These are phyloP conservation scores for Begonia masoniana DNA, from an alignment of 306 rosid species.

Conservation along the genomic window DNA sequence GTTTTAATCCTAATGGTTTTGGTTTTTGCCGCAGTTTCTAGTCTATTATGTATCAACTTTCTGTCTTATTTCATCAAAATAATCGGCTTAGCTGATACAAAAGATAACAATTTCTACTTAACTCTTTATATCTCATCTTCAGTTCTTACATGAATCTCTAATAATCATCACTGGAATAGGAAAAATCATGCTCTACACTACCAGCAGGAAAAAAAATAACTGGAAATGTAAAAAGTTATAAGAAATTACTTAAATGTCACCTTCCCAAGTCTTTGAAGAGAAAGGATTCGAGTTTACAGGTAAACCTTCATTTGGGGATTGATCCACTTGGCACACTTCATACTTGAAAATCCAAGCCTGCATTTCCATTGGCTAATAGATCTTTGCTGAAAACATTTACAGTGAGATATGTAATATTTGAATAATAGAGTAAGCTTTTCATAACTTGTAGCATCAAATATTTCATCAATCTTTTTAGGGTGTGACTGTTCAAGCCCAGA, in stretches of 20 bases:
- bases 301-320: constrained; percentile 62
- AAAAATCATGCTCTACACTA: constrained; percentile 65
- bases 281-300: constrained; percentile 74
- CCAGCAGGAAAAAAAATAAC: constrained; percentile 32
- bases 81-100: no score
- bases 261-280: constrained; percentile 44
- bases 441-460: no score
- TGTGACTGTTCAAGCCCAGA: no score
- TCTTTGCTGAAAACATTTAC: no score
- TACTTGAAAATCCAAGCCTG: constrained; percentile 89
- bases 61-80: no score
- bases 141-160: constrained; percentile 46
- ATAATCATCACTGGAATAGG: constrained; percentile 25
- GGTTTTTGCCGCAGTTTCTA: no score
- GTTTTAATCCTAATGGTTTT: no score
- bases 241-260: constrained; percentile 41
- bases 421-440: no score
- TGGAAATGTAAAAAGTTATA: constrained; percentile 26
- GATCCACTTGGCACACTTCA: constrained; percentile 93
- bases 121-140: constrained; percentile 39
- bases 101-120: constrained; percentile 22
- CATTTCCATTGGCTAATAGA: constrained; percentile 11
- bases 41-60: no score
- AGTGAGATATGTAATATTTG: no score
- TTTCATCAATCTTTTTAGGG: no score